These are phyloP conservation scores for Paraurostyla sp. DNA, from an alignment of 73 alveolate species.

Conservation along the genomic window DNA sequence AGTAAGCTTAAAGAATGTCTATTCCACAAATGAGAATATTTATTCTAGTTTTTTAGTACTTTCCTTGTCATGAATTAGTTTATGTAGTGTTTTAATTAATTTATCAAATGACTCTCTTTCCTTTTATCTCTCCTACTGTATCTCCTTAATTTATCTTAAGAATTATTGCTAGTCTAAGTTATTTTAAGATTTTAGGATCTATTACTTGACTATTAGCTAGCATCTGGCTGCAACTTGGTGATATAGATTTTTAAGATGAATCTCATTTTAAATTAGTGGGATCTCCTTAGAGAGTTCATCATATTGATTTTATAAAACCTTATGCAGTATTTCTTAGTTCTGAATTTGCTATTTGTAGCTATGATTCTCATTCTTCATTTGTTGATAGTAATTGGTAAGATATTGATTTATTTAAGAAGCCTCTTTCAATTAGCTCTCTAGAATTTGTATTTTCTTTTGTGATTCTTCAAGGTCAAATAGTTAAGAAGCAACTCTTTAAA, in stretches of 20 bases:
- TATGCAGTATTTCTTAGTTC: background rate
- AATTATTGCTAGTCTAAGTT: background rate
- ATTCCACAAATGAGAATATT: background rate
- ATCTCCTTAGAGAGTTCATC: background rate
- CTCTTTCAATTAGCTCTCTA: background rate
- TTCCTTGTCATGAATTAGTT: background rate
- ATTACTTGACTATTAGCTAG: background rate
- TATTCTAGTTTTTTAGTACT: background rate
- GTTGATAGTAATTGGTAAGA: background rate
- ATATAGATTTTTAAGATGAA: background rate
- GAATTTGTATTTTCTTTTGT: background rate
- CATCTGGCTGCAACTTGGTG: background rate
- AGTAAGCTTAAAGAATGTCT: background rate
- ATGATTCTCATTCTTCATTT: background rate
- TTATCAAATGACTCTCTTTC: background rate
- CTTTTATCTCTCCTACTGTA: background rate
- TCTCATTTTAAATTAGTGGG: background rate
- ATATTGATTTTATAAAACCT: background rate
- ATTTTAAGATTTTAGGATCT: background rate
- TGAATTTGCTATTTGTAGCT: background rate
- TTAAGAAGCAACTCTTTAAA: background rate
- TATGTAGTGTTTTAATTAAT: background rate
- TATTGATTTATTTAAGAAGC: background rate
- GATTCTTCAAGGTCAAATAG: background rate
- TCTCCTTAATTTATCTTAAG: background rate